Base-by-base conservation (phyloP, 78 protist genomes). In the Cyanophora paradoxa region DNA sequence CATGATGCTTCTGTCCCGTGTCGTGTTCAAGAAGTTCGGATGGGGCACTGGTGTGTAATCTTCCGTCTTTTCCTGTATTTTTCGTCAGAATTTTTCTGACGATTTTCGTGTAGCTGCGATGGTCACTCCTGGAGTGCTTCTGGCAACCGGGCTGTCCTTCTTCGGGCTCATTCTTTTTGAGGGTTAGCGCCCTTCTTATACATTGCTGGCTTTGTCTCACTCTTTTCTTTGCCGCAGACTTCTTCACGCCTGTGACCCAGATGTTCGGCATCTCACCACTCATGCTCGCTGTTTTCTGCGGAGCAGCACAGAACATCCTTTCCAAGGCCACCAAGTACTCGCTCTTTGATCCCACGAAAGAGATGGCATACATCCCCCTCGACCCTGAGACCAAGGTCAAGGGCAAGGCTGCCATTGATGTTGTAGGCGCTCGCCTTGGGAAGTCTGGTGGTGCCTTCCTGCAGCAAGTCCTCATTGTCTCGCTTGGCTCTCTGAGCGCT, bases 361-460 rank as follows among this genome's bases (percentile, higher is more conserved):
- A 64, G 71, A 64, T 64, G 71, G 71, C 71, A 3, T 64, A 64
- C 71, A 64, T 64, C 54, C 71, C 71, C 50, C 71, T 64, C 5
- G 71, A 64, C 71, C 50, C 8, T 30, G 71, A 64, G 50, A 40
- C 71, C 31, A 64, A 64, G 71, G 17, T 61, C 40, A 72, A 72
- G 68, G 77, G 77, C 52, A 72, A 72, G 68, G 77, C 77, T 16
- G 77, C 77, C 2, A n/a, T 72, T 59, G 77, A 72, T 6, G 77
- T 72, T 24, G 11, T 72, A 19, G 76, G 62, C 14, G 57, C n/a
- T 3, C 77, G 67, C 22, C 62, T 72, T 36, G 77, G 77, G 40
- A 72, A 72, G 68, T 72, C 77, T 6, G 77, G 77, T 3, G 77
- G 77, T 20, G 63, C 77, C 13, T 42, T 72, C 20, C 34, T 72